phyloP scores from a whole-genome alignment of 805 yeast genomes.

The Sungouiozyma intestinalis region DNA sequence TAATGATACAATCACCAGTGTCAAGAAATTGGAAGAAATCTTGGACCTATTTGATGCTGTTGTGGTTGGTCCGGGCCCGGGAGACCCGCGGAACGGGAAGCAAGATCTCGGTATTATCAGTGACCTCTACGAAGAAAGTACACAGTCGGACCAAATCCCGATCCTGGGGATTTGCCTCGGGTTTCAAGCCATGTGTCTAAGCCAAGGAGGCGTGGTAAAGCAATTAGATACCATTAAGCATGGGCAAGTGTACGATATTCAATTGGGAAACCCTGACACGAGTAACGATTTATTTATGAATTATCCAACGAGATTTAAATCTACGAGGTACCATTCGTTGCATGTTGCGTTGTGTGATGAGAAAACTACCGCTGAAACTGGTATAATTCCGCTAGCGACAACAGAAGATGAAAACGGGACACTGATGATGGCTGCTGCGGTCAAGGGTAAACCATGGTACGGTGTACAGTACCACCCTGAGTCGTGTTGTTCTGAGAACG shows the following conservation, averaged over 20 bases:
- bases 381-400: slow-evolving; percentile 50
- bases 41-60: slow-evolving; percentile 57
- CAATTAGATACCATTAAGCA: slow-evolving; percentile 57
- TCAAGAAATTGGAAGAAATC: slow-evolving; percentile 31
- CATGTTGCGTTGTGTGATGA: slow-evolving; percentile 36
- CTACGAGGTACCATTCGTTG: slow-evolving; percentile 86
- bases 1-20: slow-evolving; percentile 28
- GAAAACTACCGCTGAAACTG: slow-evolving; percentile 5
- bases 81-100: slow-evolving; percentile 52
- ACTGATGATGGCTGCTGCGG: slow-evolving; percentile 74
- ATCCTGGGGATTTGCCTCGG: slow-evolving; percentile 90
- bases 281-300: slow-evolving; percentile 31
- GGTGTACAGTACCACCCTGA: slow-evolving; percentile 99
- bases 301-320: slow-evolving; percentile 38
- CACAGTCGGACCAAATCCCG: slow-evolving; percentile 35
- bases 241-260: slow-evolving; percentile 66
- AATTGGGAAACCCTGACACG: slow-evolving; percentile 6
- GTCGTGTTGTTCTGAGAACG: slow-evolving; percentile 71
- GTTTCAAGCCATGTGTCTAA: slow-evolving; percentile 68
- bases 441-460: slow-evolving; percentile 52
- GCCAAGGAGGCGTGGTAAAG: slow-evolving; percentile 47
- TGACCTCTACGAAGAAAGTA: slow-evolving; percentile 35
- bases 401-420: slow-evolving; percentile 36
- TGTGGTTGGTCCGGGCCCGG: slow-evolving; percentile 96
- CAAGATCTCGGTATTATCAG: slow-evolving; percentile 68